Percentiles rank a stretch among this genome's conserved stretches.
These are phyloP conservation scores for Neonectria faginata DNA, from an alignment of 2,329 filamentous ascomycete genomes.

Conservation along the genomic window DNA sequence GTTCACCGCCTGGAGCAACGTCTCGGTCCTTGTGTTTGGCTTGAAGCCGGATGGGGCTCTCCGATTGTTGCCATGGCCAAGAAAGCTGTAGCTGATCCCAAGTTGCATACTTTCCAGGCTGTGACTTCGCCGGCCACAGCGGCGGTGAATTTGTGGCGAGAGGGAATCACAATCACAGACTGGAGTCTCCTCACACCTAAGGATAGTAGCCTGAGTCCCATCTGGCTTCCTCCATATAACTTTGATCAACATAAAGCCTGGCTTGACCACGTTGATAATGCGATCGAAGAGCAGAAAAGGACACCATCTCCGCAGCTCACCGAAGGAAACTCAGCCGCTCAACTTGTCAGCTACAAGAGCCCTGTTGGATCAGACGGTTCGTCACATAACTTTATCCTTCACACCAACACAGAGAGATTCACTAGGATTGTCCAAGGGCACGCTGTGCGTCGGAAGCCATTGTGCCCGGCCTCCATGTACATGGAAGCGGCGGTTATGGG, in stretches of 20 bases:
- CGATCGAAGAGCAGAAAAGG: constrained; percentile 15
- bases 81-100: constrained; percentile 24
- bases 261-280: constrained; percentile 35
- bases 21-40: constrained; percentile 29
- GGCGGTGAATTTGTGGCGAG: constrained; percentile 27
- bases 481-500: constrained; percentile 38
- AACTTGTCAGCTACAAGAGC: constrained; percentile 24
- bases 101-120: constrained; percentile 26
- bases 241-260: constrained; percentile 34
- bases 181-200: constrained; percentile 35
- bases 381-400: constrained; percentile 25
- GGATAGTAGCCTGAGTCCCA: constrained; percentile 12
- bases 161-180: constrained; percentile 23
- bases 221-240: constrained; percentile 36
- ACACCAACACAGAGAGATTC: constrained; percentile 28
- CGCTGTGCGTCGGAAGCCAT: constrained; percentile 30
- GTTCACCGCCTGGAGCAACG: constrained; percentile 23
- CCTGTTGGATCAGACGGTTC: constrained; percentile 2
- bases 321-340: neutral
- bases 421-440: constrained; percentile 34
- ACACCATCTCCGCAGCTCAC: neutral
- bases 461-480: constrained; percentile 41
- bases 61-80: constrained; percentile 34
- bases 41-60: constrained; percentile 32
- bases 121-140: constrained; percentile 17